A percentile compares a stretch with the other conserved stretches of the same genome.
Conservation (phyloP, 441 rosid species). For the Gossypium davidsonii region DNA sequence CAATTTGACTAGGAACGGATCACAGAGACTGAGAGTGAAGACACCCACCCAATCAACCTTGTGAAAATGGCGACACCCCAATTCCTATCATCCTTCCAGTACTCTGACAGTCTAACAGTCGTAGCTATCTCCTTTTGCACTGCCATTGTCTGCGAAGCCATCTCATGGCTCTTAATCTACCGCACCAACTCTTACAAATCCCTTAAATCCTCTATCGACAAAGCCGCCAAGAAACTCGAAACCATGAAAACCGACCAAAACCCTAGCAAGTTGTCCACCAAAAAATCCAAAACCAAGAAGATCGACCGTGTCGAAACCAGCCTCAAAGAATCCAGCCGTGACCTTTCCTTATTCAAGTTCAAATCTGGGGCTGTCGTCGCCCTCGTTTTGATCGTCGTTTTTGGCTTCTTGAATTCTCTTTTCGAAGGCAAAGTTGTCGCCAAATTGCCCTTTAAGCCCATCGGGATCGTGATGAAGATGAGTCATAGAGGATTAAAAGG, state of each 20-base stretch:
- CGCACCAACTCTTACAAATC: conserved; percentile 80
- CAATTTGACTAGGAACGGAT: too few species aligned
- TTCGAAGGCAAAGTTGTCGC: conserved; percentile 89
- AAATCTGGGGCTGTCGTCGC: conserved; percentile 92
- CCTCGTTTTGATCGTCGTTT: conserved; percentile 67
- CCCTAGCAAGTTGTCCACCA: conserved; percentile 35
- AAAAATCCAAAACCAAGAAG: conserved; percentile 79
- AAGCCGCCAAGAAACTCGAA: conserved; percentile 84
- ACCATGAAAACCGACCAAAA: conserved; percentile 62
- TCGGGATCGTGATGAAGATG: conserved; percentile 78
- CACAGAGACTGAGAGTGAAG: too few species aligned
- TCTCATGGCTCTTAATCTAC: conserved; percentile 88
- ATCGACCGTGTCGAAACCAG: conserved; percentile 77
- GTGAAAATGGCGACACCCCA: conserved; percentile 35
- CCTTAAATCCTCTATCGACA: conserved; percentile 79
- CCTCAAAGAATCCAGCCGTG: conserved; percentile 72
- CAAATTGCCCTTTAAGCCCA: conserved; percentile 77
- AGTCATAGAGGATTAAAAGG: conserved; percentile 78
- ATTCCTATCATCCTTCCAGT: conserved; percentile 40
- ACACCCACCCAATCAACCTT: background rate
- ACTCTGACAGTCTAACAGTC: conserved; percentile 73
- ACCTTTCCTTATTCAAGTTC: conserved; percentile 90
- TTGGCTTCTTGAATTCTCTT: conserved; percentile 69
- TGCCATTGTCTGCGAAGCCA: conserved; percentile 81
- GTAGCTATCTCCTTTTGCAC: conserved; percentile 84